Evolutionary conservation across 805 yeast species (phyloP), one percentile per base, ranked within the genome.

Genomic region (Ogataea pignaliae): DNA sequence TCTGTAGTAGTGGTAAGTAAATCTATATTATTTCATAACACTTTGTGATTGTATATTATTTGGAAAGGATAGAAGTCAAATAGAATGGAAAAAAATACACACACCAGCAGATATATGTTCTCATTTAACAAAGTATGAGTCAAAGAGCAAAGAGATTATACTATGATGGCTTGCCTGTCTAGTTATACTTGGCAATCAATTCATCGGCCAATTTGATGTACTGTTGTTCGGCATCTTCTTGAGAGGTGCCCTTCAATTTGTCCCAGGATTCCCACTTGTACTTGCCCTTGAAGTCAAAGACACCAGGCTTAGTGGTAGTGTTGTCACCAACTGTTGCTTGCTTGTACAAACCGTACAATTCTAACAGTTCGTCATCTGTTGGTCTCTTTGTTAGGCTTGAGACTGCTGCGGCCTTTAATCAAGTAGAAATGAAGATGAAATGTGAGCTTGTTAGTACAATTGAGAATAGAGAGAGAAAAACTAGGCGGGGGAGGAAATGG

Each of bases 201-300:
- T 76, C 77, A 54, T 79, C 80, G 42, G 80, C 91, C 36, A 85
- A 69, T 10, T 64, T 83, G 60, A 85, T 85, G 72, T 85, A 80
- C 67, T 88, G 75, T 56, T 75, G 52, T 75, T 91, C 98, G 48
- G 99, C 99, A 31, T 88, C 97, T 56, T 80, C 95, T 69, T 85
- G 86, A 34, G 88, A 69, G 48, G 78, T 78, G 46, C 99, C 99
- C 72, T 86, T 85, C 61, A 83, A 72, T 57, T 81, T 82, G 59
- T 83, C 83, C 98, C 98, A 93, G 9, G 98, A 78, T 64, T 90
- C 91, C 98, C 98, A 93, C 76, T 93, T 93, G 79, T 87, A 86
- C 71, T 95, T 89, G 56, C 91, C 97, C 73, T 85, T 88, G 72
- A 93, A 77, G 71, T 89, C 95, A 66, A 93, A 88, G 47, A 86